These are phyloP conservation scores for Artemisia princeps DNA, from an alignment of 140 eudicot genomes.

Conservation along the genomic window DNA sequence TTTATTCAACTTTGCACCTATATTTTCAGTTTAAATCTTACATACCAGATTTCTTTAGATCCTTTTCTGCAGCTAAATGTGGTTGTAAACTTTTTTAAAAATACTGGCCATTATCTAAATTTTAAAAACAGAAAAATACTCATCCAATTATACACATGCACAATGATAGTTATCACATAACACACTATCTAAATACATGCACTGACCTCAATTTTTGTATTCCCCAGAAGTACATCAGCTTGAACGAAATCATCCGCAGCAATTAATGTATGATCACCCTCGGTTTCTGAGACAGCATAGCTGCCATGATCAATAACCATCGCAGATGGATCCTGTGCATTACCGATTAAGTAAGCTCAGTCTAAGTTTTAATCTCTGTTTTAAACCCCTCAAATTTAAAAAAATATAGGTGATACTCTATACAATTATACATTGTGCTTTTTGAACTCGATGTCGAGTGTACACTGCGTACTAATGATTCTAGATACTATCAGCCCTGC, in stretches of 20 bases:
- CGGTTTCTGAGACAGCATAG: slow-evolving; percentile 66
- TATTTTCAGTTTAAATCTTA: not conserved
- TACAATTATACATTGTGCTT: no score
- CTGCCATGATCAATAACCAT: slow-evolving; percentile 81
- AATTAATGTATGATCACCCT: slow-evolving; percentile 80
- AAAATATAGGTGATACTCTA: no score
- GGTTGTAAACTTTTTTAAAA: slow-evolving; percentile 1
- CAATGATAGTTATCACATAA: slow-evolving; percentile 9
- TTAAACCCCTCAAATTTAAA: no score
- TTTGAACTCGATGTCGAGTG: no score
- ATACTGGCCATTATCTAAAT: not conserved
- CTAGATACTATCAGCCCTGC: no score
- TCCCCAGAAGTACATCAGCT: slow-evolving; percentile 73
- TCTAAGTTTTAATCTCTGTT: not conserved
- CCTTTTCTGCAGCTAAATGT: not conserved
- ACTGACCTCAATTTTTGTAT: slow-evolving; percentile 63
- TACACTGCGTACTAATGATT: no score
- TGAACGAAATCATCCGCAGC: slow-evolving; percentile 71
- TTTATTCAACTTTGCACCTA: not conserved
- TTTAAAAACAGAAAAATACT: not conserved
- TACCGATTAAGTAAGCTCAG: not conserved
- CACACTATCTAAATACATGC: slow-evolving; percentile 10
- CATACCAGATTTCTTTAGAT: no score
- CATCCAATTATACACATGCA: not conserved
- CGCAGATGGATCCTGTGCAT: slow-evolving; percentile 65